A percentile compares a stretch with the other conserved stretches of the same genome.
Evolutionary conservation across 371 early-diverging fungal genomes (phyloP).

Genomic region (Syncephalis plumigaleata): DNA sequence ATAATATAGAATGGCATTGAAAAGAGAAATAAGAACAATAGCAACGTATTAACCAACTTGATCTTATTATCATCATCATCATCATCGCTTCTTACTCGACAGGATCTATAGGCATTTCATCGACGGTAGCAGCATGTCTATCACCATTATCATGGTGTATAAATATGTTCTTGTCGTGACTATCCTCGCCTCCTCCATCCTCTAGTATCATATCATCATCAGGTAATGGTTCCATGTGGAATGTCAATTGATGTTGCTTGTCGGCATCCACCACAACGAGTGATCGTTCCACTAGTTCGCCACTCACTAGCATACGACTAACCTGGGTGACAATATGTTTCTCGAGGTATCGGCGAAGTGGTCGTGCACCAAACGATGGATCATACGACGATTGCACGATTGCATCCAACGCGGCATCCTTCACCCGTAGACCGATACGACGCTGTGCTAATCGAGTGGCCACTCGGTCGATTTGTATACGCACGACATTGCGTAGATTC

Average conservation of each 20-base stretch:
- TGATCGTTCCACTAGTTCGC: constrained; percentile 27
- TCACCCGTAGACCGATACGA: constrained; percentile 51
- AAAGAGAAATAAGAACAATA: too few species aligned
- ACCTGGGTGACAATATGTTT: constrained; percentile 55
- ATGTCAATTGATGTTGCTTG: constrained; percentile 7
- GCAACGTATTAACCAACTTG: too few species aligned
- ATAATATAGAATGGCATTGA: too few species aligned
- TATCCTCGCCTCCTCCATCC: too few species aligned
- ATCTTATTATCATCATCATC: too few species aligned
- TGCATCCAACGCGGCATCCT: constrained; percentile 49
- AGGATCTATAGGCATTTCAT: too few species aligned
- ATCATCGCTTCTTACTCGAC: too few species aligned
- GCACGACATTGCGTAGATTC: constrained; percentile 55
- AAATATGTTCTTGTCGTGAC: too few species aligned
- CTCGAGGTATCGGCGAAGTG: constrained; percentile 39
- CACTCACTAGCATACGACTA: constrained; percentile 42
- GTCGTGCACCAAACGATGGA: constrained; percentile 70
- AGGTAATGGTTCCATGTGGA: neutral
- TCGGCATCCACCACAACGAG: constrained; percentile 15
- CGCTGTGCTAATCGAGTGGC: constrained; percentile 57
- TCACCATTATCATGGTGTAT: too few species aligned
- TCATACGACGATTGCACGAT: constrained; percentile 65
- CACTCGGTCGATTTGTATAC: constrained; percentile 56
- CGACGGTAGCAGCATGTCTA: too few species aligned
- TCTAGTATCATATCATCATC: too few species aligned